These are phyloP conservation scores for Cystobasidium pallidum DNA, from an alignment of 1,284 basidiomycete genomes.

Conservation along the genomic window DNA sequence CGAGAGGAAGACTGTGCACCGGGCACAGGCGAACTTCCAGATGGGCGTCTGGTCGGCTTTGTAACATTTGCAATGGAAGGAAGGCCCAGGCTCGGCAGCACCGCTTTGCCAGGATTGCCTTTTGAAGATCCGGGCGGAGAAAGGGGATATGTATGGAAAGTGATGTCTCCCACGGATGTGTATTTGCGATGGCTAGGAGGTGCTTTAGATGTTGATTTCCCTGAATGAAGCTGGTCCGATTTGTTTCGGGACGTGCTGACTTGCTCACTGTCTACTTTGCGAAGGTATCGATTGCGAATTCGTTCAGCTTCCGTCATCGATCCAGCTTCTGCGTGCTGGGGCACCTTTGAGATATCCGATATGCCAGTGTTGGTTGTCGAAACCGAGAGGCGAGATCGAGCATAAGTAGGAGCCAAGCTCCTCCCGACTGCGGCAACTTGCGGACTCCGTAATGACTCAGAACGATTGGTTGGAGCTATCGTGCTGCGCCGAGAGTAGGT, in stretches of 20 bases:
- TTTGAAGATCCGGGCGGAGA: background rate
- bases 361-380: background rate
- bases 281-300: constrained; percentile 9
- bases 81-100: background rate
- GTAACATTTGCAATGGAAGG: background rate
- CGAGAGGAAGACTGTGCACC: background rate
- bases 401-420: constrained; percentile 7
- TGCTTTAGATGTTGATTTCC: background rate
- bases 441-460: background rate
- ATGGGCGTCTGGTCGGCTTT: background rate
- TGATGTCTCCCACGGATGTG: constrained; percentile 5
- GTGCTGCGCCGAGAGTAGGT: constrained; percentile 27
- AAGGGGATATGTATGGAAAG: constrained; percentile 1
- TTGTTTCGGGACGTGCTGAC: background rate
- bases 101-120: background rate
- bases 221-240: background rate
- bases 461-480: constrained; percentile 8
- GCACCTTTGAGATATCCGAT: background rate
- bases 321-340: background rate
- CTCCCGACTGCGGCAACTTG: background rate
- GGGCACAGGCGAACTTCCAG: background rate
- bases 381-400: constrained; percentile 1
- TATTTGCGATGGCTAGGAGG: constrained; percentile 20
- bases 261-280: background rate
- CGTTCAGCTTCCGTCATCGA: constrained; percentile 12